Conservation (phyloP, 2,329 filamentous ascomycete genomes). For the Fusarium sororula region DNA sequence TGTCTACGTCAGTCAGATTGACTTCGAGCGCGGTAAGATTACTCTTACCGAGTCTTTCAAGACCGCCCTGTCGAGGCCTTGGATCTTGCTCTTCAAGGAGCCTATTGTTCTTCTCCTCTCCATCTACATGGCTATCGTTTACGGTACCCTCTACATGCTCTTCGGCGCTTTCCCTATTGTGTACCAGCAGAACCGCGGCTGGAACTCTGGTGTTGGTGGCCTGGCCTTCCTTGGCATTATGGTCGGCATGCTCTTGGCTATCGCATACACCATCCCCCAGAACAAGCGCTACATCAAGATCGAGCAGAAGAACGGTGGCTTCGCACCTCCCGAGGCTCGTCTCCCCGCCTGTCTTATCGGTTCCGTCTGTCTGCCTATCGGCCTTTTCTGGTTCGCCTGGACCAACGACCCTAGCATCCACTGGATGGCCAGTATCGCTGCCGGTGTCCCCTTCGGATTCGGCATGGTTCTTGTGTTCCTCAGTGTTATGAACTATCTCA, state of each 20-base stretch:
- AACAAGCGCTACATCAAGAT: conserved; percentile 33
- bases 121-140: conserved; percentile 83
- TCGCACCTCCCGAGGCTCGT: conserved; percentile 29
- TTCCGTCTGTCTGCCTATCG: conserved; percentile 20
- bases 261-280: conserved; percentile 28
- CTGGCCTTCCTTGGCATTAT: conserved; percentile 35
- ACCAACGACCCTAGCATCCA: conserved; percentile 61
- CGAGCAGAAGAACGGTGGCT: conserved; percentile 28
- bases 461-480: conserved; percentile 59
- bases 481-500: conserved; percentile 37
- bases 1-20: conserved; percentile 30
- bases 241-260: conserved; percentile 31
- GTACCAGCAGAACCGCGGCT: conserved; percentile 60
- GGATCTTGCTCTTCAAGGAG: conserved; percentile 62
- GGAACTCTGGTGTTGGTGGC: conserved; percentile 30
- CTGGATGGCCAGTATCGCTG: conserved; percentile 58
- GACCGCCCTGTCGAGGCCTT: conserved; percentile 72
- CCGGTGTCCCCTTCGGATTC: conserved; percentile 58
- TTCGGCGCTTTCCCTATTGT: conserved; percentile 74
- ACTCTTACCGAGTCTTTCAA: conserved; percentile 58
- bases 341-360: conserved; percentile 26
- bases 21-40: conserved; percentile 45
- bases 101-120: conserved; percentile 83
- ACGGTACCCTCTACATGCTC: conserved; percentile 76
- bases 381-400: conserved; percentile 70